Evolutionary conservation across 2,329 filamentous ascomycete genomes (phyloP), one percentile per base, ranked within the genome.

Genomic region (Teratosphaeria nubilosa): DNA sequence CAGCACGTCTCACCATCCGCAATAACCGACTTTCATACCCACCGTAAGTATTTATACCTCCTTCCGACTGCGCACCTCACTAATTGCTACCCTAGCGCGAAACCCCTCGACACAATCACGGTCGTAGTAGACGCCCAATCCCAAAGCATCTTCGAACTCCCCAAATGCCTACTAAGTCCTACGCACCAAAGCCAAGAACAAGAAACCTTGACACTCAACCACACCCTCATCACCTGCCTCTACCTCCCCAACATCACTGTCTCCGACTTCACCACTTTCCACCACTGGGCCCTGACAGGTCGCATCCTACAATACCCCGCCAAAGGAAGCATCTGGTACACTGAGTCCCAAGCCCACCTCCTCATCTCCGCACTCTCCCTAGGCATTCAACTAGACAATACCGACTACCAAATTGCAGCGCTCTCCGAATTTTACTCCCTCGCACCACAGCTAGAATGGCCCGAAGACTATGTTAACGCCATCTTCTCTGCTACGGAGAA

Each of bases 391-490:
- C 11, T 59, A 4, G 11, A 37, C 14, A 51, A 22, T 4, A 24
- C 22, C n/a, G 30, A 24, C 7, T 61, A 61, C 50, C 54, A 56
- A 34, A 13, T 30, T 30, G 57, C 57, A 5, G 57, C 57, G 5
- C 10, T 59, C 5, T 11, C 24, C 34, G 57, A 59, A 27, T 52
- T 59, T 16, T 22, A 20, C 5, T 24, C 41, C 30, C 51, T 59
- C 3, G 57, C 34, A 11, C 54, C 50, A 16, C 30, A 53, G 10
- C 30, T 59, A 16, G 10, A 31, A 14, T 61, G 55, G 54, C 59
- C 59, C 6, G 59, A 61, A 34, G 59, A 61, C 50, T 54, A 51
- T 55, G 59, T 61, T 10, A 61, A 59, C 51, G 5, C 41, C 45
- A 55, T 61, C 27, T 61, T 59, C 53, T 30, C 51, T 34, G 57